Conservation (phyloP, 495 filamentous ascomycete species). For the Collariella sp. region DNA sequence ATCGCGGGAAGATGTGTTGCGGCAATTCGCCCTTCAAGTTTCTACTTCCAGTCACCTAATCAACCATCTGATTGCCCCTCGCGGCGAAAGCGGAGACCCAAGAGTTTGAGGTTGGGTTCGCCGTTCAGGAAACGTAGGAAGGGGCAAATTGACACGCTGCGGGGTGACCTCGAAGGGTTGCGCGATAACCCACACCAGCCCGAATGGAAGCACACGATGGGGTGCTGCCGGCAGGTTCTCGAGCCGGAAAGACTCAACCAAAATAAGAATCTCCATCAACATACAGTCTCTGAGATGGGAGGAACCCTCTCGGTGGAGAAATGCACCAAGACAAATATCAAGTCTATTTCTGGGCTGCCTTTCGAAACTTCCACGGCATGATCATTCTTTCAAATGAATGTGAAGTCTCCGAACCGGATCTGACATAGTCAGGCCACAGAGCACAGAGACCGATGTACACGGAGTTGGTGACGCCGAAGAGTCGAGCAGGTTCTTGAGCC, state of each 20-base stretch:
- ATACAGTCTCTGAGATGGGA: not conserved
- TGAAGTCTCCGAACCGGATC: no score
- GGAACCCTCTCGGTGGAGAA: not conserved
- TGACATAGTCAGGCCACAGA: no score
- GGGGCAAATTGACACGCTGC: slow-evolving; percentile 10
- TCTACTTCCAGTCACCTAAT: not conserved
- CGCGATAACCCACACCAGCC: not conserved
- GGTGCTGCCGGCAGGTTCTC: not conserved
- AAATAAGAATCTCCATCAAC: not conserved
- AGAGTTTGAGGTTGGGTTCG: slow-evolving; percentile 2
- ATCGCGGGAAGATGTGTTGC: not conserved
- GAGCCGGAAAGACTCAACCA: not conserved
- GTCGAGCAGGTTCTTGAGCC: no score
- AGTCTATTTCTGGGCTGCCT: not conserved
- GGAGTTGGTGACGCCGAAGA: no score
- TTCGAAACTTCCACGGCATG: not conserved
- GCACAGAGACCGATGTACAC: no score
- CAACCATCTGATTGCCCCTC: not conserved
- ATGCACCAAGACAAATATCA: no score
- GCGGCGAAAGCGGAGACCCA: not conserved
- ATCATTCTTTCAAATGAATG: not conserved
- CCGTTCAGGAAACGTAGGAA: slow-evolving; percentile 1
- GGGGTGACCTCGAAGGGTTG: not conserved
- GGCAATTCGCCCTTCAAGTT: not conserved
- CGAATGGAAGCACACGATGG: not conserved